Percentiles rank a stretch among this genome's conserved stretches.
These are phyloP conservation scores for Lactarius quietus DNA, from an alignment of 768 basidiomycete species.

Conservation along the genomic window DNA sequence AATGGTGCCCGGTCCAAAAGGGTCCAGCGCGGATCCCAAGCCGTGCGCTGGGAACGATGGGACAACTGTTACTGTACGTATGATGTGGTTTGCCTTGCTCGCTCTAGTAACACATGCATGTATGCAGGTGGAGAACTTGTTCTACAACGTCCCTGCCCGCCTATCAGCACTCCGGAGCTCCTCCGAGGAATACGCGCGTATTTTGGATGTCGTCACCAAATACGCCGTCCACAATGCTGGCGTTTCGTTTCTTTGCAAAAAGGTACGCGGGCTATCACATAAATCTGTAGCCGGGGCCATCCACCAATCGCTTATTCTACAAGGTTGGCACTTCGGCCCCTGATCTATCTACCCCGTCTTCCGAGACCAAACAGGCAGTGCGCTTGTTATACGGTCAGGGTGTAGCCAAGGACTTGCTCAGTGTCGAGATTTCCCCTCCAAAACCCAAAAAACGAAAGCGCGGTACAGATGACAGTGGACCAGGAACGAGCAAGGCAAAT, in stretches of 20 bases:
- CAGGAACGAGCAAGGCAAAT: constrained; percentile 33
- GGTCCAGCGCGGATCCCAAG: constrained; percentile 71
- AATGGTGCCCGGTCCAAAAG: constrained; percentile 66
- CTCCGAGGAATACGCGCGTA: constrained; percentile 89
- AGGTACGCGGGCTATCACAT: constrained; percentile 44
- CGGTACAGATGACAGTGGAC: constrained; percentile 32
- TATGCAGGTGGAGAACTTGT: constrained; percentile 86
- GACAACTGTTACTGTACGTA: constrained; percentile 75
- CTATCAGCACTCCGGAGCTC: constrained; percentile 77
- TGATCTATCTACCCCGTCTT: constrained; percentile 78
- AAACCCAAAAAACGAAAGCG: constrained; percentile 27
- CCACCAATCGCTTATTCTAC: neutral
- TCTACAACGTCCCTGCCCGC: constrained; percentile 89
- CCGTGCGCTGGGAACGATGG: constrained; percentile 95
- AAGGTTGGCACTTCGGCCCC: constrained; percentile 72
- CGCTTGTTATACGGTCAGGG: constrained; percentile 76
- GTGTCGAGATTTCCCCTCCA: constrained; percentile 31
- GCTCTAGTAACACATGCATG: neutral
- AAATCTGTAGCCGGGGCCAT: neutral
- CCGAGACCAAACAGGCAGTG: constrained; percentile 66
- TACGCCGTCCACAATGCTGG: constrained; percentile 93
- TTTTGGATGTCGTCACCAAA: constrained; percentile 86
- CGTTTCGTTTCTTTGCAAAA: constrained; percentile 88
- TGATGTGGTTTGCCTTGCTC: neutral
- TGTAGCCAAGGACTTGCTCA: constrained; percentile 72